Base-by-base conservation (phyloP, 257 asterid species). In the Fraxinus quadrangulata region DNA sequence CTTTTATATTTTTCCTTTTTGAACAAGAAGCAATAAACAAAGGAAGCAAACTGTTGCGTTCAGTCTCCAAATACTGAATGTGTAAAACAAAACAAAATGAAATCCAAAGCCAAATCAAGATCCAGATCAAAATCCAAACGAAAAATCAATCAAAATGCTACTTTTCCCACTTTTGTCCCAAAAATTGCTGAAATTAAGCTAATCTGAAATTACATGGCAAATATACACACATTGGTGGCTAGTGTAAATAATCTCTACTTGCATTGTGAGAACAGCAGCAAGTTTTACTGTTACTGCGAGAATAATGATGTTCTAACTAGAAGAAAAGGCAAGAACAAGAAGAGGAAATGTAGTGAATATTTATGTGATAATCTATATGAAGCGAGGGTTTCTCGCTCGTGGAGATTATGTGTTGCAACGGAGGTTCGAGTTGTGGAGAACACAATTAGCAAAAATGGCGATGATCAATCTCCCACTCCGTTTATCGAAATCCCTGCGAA, bases 131-230 rank as follows among this genome's bases (percentile, higher is more conserved):
- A 36, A 36, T 36, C 28, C 76, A 12, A 40, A 24, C 39, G 34
- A 33, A 21, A 49, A 11, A 3, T 3, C 59, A 49, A 84, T 73
- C 34, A 17, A 7, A 54, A 77, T 82, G 82, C 70, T 21, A 21
- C 47, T 40, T 31, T 36, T 36, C 33, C 75, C 34, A 49, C 0
- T 24, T 71, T 76, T 34, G 23, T 24, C 78, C 12, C 39, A 45
- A 33, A 23, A 37, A 4, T 65, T 68, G 51, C 49, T 72, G 80
- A 36, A 66, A 82, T 81, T 85, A 82, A 78, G 81, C 82, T 76
- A 68, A 79, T 84, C 78, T 76, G 83, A 76, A 21, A 37, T 77
- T 81, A 39, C 61, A 86, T 88, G 92, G 92, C 92, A 40, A 83
- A 67, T 75, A 61, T 79, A 59, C 88, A 78, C 30, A 49, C 86